Evolutionary conservation across 2,329 filamentous ascomycete species (phyloP), one percentile per base, ranked within the genome.

Genomic region (Aspergillus melleus): DNA sequence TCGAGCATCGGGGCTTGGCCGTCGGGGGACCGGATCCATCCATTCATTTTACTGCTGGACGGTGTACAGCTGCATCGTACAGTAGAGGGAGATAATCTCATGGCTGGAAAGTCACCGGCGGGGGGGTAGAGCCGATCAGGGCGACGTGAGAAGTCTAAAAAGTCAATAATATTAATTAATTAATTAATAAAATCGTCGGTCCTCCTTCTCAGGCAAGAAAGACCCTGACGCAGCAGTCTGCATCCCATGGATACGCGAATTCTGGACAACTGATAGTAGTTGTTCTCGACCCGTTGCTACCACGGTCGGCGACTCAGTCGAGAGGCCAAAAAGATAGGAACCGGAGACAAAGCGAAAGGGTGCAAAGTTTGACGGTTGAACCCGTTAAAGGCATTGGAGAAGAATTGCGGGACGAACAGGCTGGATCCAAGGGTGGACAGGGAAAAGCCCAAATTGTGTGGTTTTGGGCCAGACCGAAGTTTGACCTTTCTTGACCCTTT

Each of bases 1-100:
- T 49, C 14, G 20, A 51, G n/a, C 19, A 20, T 16, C 20, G 22
- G 20, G 46, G 49, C 54, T 56, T 51, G 54, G 54, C 54, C 54
- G 54, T 56, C 54, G 54, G 54, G 39, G 47, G 46, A 51, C 54
- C 54, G 54, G 39, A 24, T 47, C 10, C n/a, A 51, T 53, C 30
- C 30, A 42, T 53, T 22, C 19, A 53, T 53, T 49, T 49, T 16
- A 49, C 29, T n/a, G 16, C 16, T n/a, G 26, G 26, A 29, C 26
- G 8, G 26, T 29, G 36, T 42, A 8, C 36, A 42, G 16, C 36
- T 42, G 36, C 12, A 42, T 42, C 14, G 36, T 39, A 16, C 30
- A 32, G 30, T 4, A 32, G 10, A 12, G 11, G 36, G 16, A 42
- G 16, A 42, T n/a, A 42, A 42, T 42, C 20, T 47, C 44, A 47